Evolutionary conservation across 1,284 basidiomycete species (phyloP), one percentile per base, ranked within the genome.

Genomic region (Trichosporon sp.): DNA sequence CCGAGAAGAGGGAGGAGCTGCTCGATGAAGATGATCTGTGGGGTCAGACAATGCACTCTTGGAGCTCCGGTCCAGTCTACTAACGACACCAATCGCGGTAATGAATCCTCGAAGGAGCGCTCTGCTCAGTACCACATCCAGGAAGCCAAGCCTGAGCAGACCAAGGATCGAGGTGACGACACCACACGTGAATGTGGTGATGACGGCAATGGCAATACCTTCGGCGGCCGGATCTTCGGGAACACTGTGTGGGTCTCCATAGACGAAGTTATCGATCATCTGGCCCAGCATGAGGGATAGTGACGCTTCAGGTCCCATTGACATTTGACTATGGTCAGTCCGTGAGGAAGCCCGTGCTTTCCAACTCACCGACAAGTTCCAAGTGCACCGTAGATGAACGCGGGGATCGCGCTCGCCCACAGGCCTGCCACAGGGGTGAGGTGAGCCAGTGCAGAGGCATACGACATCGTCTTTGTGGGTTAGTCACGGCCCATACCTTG

Each of bases 41-140:
- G n/a, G 7, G 52, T 60, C 13, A 61, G 52, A 11, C 7, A 7
- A 36, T 33, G 86, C 89, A 29, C 27, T 25, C 8, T 61, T 23
- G 58, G 33, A 16, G 36, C 5, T 64, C 10, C 25, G 27, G 33
- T n/a, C 16, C 27, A 29, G 9, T 11, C 23, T 3, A 72, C 77
- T 60, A 58, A 79, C 79, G 4, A 79, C 70, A 49, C 74, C 78
- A 29, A 80, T 75, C 25, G 80, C 80, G 3, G 79, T 80, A 54
- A 81, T 87, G 78, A 96, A 97, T 6, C 94, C 94, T 37, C 91
- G 85, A 37, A 97, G 84, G 7, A 82, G 74, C 5, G 94, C 91
- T 63, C 92, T 86, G 68, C 89, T 91, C n/a, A 97, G 85, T 3
- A 97, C 89, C 16, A 96, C 94, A 77, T 97, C 94, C 59, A 97